Percentiles rank a stretch among this genome's conserved stretches.
phyloP scores from a whole-genome alignment of 495 filamentous ascomycete species.

The Penicillium desertorum region DNA sequence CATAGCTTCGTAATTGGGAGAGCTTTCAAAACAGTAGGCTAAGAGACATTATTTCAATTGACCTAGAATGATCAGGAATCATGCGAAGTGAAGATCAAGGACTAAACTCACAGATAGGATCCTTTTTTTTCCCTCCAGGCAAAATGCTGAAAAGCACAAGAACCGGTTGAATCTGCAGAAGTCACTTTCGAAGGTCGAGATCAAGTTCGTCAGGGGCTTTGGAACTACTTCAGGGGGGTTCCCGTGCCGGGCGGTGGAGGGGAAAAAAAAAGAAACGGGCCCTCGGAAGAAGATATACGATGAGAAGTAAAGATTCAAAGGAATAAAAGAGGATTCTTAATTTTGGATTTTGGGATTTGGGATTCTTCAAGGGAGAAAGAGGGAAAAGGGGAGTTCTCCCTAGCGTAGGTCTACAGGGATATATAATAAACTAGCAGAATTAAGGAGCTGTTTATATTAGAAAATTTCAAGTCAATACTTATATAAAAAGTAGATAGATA shows the following conservation, averaged over 20 bases:
- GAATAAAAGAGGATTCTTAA: not conserved
- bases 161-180: not conserved
- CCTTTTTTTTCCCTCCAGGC: not conserved
- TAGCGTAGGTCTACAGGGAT: constrained; percentile 7
- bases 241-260: constrained; percentile 10
- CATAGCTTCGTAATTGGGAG: constrained; percentile 16
- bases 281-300: too few species aligned
- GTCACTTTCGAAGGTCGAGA: too few species aligned
- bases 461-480: not conserved
- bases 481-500: too few species aligned
- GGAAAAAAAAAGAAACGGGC: constrained; percentile 11
- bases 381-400: constrained; percentile 2
- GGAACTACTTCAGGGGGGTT: constrained; percentile 12
- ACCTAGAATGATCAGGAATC: constrained; percentile 8
- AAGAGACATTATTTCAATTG: constrained; percentile 23
- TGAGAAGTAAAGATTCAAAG: not conserved
- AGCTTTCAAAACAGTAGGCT: constrained; percentile 13
- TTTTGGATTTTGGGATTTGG: not conserved
- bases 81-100: not conserved
- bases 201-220: not conserved
- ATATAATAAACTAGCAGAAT: not conserved
- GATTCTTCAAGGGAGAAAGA: not conserved
- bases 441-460: too few species aligned
- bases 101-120: constrained; percentile 2
- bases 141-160: not conserved